A percentile compares a stretch with the other conserved stretches of the same genome.
Conservation (phyloP, 805 yeast genomes). For the Saturnispora sekii region DNA sequence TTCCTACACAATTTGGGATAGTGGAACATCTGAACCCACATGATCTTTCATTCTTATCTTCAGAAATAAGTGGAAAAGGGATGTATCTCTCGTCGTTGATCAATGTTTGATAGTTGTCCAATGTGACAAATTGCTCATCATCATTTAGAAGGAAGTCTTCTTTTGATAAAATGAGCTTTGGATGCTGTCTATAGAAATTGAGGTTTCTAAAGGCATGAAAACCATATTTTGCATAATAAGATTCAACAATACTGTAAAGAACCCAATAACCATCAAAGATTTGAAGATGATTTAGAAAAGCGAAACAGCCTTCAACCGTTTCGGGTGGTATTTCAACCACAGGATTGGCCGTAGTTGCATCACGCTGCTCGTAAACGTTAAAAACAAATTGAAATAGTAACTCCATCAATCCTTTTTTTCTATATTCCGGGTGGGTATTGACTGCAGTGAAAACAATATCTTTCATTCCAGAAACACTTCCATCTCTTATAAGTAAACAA, state of each 20-base stretch:
- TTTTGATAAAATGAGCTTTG: not conserved
- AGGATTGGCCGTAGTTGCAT: too few species aligned
- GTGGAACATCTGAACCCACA: not conserved
- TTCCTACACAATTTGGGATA: not conserved
- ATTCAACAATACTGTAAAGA: constrained; percentile 1
- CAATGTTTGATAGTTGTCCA: not conserved
- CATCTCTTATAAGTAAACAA: not conserved
- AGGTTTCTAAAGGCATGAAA: constrained; percentile 1
- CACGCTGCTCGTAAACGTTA: not conserved
- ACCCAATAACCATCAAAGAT: constrained; percentile 1
- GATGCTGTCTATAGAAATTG: not conserved
- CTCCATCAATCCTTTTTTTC: constrained; percentile 6
- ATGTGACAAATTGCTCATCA: not conserved
- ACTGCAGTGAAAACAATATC: constrained; percentile 1
- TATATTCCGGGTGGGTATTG: not conserved
- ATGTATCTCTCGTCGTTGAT: not conserved
- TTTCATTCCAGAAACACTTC: not conserved
- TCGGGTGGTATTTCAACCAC: not conserved
- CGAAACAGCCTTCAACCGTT: not conserved
- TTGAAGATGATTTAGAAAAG: not conserved
- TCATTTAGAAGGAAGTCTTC: not conserved
- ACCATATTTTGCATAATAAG: constrained; percentile 3
- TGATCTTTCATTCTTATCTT: not conserved
- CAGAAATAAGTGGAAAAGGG: not conserved
- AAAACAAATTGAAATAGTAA: not conserved